Percentiles rank a stretch among this genome's conserved stretches.
These are phyloP conservation scores for Cenchrus purpureus DNA, from an alignment of 176 grass and related monocot species.

Conservation along the genomic window DNA sequence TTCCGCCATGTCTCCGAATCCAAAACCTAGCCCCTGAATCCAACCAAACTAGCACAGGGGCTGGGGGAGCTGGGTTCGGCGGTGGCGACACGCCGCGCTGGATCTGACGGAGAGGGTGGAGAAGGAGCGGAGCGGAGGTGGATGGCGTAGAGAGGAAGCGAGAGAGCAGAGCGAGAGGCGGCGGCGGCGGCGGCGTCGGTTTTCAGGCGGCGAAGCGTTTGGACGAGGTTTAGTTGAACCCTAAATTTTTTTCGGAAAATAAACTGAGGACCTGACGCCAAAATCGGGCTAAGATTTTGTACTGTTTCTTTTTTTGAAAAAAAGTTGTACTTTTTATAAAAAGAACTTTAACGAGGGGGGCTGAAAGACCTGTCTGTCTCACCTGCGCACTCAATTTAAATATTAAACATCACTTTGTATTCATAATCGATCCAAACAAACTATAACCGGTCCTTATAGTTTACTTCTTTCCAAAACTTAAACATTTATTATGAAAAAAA, in stretches of 20 bases:
- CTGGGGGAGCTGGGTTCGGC: not conserved
- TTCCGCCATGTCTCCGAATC: slow-evolving; percentile 60
- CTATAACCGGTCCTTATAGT: too few species aligned
- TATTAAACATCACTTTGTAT: too few species aligned
- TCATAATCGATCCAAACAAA: too few species aligned
- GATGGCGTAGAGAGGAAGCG: not conserved
- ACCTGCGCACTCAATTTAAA: too few species aligned
- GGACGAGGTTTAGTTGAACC: slow-evolving; percentile 22
- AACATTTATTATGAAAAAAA: too few species aligned
- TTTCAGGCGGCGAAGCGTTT: not conserved
- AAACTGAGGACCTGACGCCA: not conserved
- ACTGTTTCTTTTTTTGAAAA: too few species aligned
- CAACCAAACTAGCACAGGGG: not conserved
- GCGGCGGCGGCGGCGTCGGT: not conserved
- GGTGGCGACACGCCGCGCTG: not conserved
- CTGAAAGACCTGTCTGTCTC: too few species aligned
- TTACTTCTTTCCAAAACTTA: too few species aligned
- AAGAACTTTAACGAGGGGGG: too few species aligned
- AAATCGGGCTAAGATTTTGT: not conserved
- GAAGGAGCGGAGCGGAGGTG: not conserved
- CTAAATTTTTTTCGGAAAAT: not conserved
- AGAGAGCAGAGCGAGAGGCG: not conserved
- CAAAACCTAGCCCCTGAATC: slow-evolving; percentile 5
- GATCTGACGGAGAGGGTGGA: slow-evolving; percentile 5
- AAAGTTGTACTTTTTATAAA: too few species aligned